phyloP scores from a whole-genome alignment of 495 filamentous ascomycete species.

The Cercophora newfieldiana region DNA sequence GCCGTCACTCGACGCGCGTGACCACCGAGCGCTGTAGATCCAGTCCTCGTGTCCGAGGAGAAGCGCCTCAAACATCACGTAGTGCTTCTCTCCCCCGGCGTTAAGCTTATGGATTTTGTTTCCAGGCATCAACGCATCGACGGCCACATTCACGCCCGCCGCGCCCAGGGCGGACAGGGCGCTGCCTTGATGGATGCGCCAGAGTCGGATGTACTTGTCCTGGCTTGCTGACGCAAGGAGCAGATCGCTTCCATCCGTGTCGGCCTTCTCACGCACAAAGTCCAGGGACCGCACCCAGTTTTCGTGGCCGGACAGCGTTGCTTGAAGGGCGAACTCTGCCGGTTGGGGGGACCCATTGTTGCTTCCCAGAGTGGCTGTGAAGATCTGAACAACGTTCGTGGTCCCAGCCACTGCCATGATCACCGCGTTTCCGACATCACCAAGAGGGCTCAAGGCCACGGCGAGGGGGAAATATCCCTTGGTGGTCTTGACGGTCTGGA shows the following conservation, averaged over 20 bases:
- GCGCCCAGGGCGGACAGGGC: conserved; percentile 53
- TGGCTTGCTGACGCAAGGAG: conserved; percentile 92
- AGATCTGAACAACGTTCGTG: conserved; percentile 73
- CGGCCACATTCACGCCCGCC: conserved; percentile 43
- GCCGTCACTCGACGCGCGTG: conserved; percentile 38
- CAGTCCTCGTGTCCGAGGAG: conserved; percentile 97
- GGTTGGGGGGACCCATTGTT: conserved; percentile 16
- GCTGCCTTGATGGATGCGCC: conserved; percentile 75
- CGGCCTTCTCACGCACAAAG: conserved; percentile 64
- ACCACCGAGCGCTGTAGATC: conserved; percentile 88
- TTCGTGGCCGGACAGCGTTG: conserved; percentile 86
- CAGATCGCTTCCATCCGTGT: conserved; percentile 57
- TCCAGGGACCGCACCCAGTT: conserved; percentile 88
- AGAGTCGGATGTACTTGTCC: conserved; percentile 95
- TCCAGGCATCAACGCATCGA: conserved; percentile 57
- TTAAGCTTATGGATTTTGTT: conserved; percentile 81
- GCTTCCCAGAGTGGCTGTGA: conserved; percentile 46
- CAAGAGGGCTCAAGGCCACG: conserved; percentile 63
- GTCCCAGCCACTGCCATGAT: conserved; percentile 86
- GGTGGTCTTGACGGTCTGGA: conserved; percentile 71
- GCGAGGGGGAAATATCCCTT: conserved; percentile 81
- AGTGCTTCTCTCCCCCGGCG: conserved; percentile 59
- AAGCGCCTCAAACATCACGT: conserved; percentile 90
- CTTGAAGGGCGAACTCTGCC: conserved; percentile 66
- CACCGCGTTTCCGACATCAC: conserved; percentile 46